A percentile compares a stretch with the other conserved stretches of the same genome.
phyloP scores from a whole-genome alignment of 2,329 filamentous ascomycete genomes.

The Canariomyces notabilis region DNA sequence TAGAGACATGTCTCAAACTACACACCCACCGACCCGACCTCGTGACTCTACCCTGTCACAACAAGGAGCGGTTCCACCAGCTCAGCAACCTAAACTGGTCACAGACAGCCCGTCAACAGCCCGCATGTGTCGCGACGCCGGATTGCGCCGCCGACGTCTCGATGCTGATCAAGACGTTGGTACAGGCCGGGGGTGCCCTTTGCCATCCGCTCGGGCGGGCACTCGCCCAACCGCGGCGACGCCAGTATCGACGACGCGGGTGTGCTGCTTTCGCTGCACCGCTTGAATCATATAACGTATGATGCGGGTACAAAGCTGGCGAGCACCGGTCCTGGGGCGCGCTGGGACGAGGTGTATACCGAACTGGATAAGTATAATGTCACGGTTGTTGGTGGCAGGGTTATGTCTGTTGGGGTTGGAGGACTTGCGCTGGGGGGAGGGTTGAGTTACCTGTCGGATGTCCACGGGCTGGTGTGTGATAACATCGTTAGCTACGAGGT shows the following conservation, averaged over 20 bases:
- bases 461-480: not conserved
- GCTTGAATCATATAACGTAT: not conserved
- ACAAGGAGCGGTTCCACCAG: too few species aligned
- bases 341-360: conserved; percentile 1
- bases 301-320: not conserved
- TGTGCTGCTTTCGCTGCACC: conserved; percentile 1
- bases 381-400: conserved; percentile 4
- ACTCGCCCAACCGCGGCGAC: not conserved
- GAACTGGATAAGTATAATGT: conserved; percentile 1
- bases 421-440: not conserved
- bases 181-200: not conserved
- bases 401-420: conserved; percentile 1
- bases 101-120: not conserved
- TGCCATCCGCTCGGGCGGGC: conserved; percentile 7
- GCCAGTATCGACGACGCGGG: not conserved
- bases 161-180: not conserved
- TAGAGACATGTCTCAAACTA: too few species aligned
- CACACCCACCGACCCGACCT: too few species aligned
- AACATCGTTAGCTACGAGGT: not conserved
- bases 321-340: not conserved
- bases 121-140: not conserved
- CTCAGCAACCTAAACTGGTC: too few species aligned
- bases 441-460: not conserved
- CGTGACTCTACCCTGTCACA: too few species aligned
- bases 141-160: not conserved